Conservation (phyloP, 1,284 basidiomycete species). For the Boletus austroedulis region DNA sequence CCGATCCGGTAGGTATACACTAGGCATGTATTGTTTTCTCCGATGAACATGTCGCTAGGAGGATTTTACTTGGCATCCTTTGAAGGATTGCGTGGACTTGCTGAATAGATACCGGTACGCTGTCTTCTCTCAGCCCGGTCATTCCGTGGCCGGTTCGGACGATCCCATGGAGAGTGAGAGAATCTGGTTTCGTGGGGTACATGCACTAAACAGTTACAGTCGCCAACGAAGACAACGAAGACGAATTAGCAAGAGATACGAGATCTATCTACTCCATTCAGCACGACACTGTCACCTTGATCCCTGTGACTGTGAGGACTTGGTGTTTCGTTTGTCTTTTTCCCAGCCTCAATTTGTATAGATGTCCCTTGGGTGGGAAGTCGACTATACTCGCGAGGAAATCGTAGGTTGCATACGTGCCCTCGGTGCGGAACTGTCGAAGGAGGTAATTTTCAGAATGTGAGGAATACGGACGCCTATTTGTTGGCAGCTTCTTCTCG, state of each 20-base stretch:
- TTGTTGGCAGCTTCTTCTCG: background rate
- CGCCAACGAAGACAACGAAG: slow-evolving; percentile 12
- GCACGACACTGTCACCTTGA: slow-evolving; percentile 21
- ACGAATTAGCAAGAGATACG: slow-evolving; percentile 19
- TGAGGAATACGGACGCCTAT: slow-evolving; percentile 5
- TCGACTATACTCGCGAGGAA: slow-evolving; percentile 25
- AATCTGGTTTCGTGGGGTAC: background rate
- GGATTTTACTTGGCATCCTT: slow-evolving; percentile 72
- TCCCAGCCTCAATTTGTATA: slow-evolving; percentile 17
- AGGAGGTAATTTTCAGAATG: slow-evolving; percentile 36
- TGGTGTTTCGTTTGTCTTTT: background rate
- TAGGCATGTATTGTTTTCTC: slow-evolving; percentile 1
- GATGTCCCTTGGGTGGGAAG: slow-evolving; percentile 34
- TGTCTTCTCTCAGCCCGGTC: slow-evolving; percentile 62
- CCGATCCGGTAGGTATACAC: slow-evolving; percentile 68
- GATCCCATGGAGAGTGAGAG: slow-evolving; percentile 28
- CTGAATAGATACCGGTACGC: slow-evolving; percentile 68
- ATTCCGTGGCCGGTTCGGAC: slow-evolving; percentile 40
- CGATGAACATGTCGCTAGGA: slow-evolving; percentile 46
- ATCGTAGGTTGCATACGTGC: slow-evolving; percentile 39
- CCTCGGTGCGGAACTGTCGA: slow-evolving; percentile 42
- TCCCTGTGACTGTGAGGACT: slow-evolving; percentile 28
- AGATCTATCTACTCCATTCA: slow-evolving; percentile 28
- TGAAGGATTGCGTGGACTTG: slow-evolving; percentile 56
- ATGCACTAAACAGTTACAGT: slow-evolving; percentile 13